Conservation (phyloP, 495 filamentous ascomycete genomes). For the Chlorociboria aeruginascens region DNA sequence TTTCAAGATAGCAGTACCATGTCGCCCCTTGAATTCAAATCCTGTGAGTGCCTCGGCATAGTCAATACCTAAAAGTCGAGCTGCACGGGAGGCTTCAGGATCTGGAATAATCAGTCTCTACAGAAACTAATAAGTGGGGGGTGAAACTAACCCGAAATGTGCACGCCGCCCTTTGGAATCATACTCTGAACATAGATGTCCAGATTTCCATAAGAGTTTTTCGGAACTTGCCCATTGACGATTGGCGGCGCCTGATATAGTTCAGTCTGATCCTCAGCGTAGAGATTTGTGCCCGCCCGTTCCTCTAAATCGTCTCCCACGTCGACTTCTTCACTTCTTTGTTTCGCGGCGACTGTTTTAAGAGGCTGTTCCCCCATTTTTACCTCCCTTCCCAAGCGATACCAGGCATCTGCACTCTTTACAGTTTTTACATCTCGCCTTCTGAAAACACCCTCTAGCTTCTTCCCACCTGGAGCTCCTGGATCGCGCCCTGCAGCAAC, state of each 20-base stretch:
- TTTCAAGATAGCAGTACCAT: slow-evolving; percentile 64
- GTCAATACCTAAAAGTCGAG: slow-evolving; percentile 68
- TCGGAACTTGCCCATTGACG: slow-evolving; percentile 60
- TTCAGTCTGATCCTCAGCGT: slow-evolving; percentile 64
- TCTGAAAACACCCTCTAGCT: slow-evolving; percentile 58
- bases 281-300: slow-evolving; percentile 44
- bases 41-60: slow-evolving; percentile 83
- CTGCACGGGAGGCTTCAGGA: slow-evolving; percentile 57
- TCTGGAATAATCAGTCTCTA: slow-evolving; percentile 23
- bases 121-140: neutral
- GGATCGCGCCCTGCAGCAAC: slow-evolving; percentile 52
- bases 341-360: slow-evolving; percentile 46
- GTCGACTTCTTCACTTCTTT: slow-evolving; percentile 21
- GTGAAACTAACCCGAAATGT: slow-evolving; percentile 36
- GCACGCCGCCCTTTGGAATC: slow-evolving; percentile 70
- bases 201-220: slow-evolving; percentile 79
- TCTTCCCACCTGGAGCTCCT: slow-evolving; percentile 35
- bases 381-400: slow-evolving; percentile 67
- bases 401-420: slow-evolving; percentile 75
- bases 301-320: slow-evolving; percentile 28
- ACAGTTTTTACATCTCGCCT: slow-evolving; percentile 67
- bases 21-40: slow-evolving; percentile 72
- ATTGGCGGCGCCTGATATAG: slow-evolving; percentile 67
- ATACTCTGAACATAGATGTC: slow-evolving; percentile 90
- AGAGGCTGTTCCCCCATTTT: slow-evolving; percentile 62